Evolutionary conservation across 768 basidiomycete species (phyloP).

Genomic region (Boletus eberwhitei): DNA sequence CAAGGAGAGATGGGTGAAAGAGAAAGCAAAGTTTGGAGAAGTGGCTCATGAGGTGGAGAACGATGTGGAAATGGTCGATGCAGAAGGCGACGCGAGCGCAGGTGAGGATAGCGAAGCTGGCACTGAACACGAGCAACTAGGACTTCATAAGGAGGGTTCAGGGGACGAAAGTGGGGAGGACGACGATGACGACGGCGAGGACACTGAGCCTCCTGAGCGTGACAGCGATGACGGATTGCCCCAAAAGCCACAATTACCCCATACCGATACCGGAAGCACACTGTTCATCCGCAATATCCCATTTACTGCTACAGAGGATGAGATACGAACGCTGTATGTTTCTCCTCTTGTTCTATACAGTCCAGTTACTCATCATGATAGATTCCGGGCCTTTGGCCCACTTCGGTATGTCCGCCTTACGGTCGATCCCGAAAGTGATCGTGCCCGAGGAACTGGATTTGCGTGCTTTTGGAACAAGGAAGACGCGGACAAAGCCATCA

Average conservation of each 20-base stretch:
- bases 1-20: slow-evolving; percentile 89
- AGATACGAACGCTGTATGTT: slow-evolving; percentile 77
- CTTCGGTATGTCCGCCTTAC: slow-evolving; percentile 92
- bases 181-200: slow-evolving; percentile 26
- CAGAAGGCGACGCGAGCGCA: slow-evolving; percentile 18
- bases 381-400: slow-evolving; percentile 90
- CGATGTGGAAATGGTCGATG: slow-evolving; percentile 33
- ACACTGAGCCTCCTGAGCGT: slow-evolving; percentile 12
- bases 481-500: slow-evolving; percentile 81
- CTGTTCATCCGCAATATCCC: slow-evolving; percentile 93
- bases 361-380: slow-evolving; percentile 2
- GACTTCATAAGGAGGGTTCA: slow-evolving; percentile 39
- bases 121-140: slow-evolving; percentile 42
- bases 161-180: slow-evolving; percentile 31
- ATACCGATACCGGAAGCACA: slow-evolving; percentile 85
- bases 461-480: slow-evolving; percentile 95
- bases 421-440: slow-evolving; percentile 74
- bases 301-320: slow-evolving; percentile 90
- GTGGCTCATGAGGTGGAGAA: slow-evolving; percentile 28
- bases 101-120: slow-evolving; percentile 31
- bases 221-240: slow-evolving; percentile 38
- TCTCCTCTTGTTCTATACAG: neutral
- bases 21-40: slow-evolving; percentile 53
- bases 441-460: slow-evolving; percentile 94
- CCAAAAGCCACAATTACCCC: slow-evolving; percentile 67